Conservation (phyloP, 495 filamentous ascomycete species). For the Aspergillus nanangensis region DNA sequence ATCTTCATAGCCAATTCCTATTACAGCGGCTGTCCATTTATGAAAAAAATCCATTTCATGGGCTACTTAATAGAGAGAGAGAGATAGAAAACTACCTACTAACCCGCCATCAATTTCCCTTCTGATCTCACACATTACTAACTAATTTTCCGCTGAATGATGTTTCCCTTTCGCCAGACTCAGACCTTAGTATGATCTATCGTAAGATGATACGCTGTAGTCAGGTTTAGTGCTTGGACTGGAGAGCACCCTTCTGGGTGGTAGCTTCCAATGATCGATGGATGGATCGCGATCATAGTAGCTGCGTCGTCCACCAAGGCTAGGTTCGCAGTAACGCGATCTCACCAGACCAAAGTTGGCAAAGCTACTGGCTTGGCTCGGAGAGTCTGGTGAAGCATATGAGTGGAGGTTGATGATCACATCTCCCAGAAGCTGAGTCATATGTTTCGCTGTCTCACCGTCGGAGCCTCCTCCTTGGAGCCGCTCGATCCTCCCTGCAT, state of each 20-base stretch:
- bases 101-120: too few relatives aligned
- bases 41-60: too few relatives aligned
- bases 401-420: slow-evolving; percentile 19
- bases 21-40: too few relatives aligned
- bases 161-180: too few relatives aligned
- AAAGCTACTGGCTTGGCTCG: slow-evolving; percentile 11
- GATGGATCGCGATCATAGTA: slow-evolving; percentile 21
- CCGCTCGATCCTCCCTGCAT: slow-evolving; percentile 8
- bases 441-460: slow-evolving; percentile 7
- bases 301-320: slow-evolving; percentile 12
- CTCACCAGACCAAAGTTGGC: slow-evolving; percentile 9
- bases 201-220: not conserved
- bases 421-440: slow-evolving; percentile 17
- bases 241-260: not conserved
- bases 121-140: too few relatives aligned
- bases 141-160: not conserved
- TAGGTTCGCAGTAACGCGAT: slow-evolving; percentile 8
- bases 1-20: too few relatives aligned
- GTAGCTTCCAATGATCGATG: slow-evolving; percentile 3
- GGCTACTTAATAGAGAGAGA: too few relatives aligned
- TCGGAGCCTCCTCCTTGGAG: slow-evolving; percentile 1
- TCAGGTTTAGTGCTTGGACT: not conserved
- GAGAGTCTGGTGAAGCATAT: slow-evolving; percentile 8
- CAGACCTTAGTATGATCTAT: too few relatives aligned
- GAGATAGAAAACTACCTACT: too few relatives aligned